Conservation (phyloP, 2,329 filamentous ascomycete species). For the Xylariaceae sp. region DNA sequence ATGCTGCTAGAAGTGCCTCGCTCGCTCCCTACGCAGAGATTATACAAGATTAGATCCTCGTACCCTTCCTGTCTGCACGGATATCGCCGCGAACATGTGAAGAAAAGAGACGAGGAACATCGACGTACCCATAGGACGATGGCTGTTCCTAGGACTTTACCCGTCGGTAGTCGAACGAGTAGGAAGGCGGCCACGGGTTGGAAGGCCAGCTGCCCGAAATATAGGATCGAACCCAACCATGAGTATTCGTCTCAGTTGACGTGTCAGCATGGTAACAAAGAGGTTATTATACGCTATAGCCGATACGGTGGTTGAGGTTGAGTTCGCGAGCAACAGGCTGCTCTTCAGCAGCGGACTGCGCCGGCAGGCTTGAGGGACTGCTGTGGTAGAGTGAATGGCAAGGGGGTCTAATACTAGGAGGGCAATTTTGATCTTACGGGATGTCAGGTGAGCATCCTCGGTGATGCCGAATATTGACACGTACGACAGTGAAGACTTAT, state of each 20-base stretch:
- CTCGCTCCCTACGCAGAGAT: constrained; percentile 33
- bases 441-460: constrained; percentile 17
- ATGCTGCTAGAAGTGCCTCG: constrained; percentile 46
- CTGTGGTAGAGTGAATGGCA: too few species aligned
- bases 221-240: constrained; percentile 57
- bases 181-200: constrained; percentile 49
- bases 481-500: constrained; percentile 43
- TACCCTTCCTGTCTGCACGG: too few species aligned
- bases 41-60: too few species aligned
- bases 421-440: constrained; percentile 15
- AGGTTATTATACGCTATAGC: neutral
- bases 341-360: too few species aligned
- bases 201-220: constrained; percentile 54
- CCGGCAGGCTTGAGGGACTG: too few species aligned
- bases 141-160: constrained; percentile 47
- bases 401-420: neutral
- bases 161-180: constrained; percentile 48
- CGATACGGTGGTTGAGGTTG: too few species aligned
- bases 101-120: neutral
- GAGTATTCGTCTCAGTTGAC: constrained; percentile 40
- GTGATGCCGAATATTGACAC: constrained; percentile 46
- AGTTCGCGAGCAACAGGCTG: too few species aligned
- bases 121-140: constrained; percentile 44
- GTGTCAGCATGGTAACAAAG: neutral
- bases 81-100: neutral